Percentiles rank a stretch among this genome's conserved stretches.
These are phyloP conservation scores for Vigna unguiculata DNA, from an alignment of 306 rosid genomes.

Conservation along the genomic window DNA sequence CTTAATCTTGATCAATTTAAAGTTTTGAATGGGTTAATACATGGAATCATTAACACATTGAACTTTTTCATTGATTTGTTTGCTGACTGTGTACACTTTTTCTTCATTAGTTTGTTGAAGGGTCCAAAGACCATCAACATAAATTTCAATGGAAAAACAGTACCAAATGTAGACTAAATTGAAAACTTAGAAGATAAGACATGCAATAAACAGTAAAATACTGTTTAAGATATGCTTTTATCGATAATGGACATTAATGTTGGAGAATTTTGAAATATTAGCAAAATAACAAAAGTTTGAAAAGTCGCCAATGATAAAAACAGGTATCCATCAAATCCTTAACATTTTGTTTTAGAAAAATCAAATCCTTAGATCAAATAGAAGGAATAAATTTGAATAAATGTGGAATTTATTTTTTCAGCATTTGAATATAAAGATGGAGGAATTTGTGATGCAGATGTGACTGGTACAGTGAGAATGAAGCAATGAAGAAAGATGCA, in stretches of 20 bases:
- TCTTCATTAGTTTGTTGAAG: not conserved
- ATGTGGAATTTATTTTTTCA: not conserved
- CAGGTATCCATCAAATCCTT: not conserved
- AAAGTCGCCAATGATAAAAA: not conserved
- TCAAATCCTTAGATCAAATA: not conserved
- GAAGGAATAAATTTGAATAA: not conserved
- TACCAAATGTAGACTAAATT: not conserved
- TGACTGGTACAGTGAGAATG: not conserved
- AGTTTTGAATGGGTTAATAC: not conserved
- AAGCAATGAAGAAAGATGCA: not conserved
- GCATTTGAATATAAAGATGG: not conserved
- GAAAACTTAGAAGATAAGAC: conserved; percentile 20
- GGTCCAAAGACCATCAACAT: conserved; percentile 29
- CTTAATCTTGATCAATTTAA: not conserved
- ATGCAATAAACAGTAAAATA: conserved; percentile 3
- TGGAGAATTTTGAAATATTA: conserved; percentile 4
- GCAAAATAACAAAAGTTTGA: not conserved
- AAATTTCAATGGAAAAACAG: conserved; percentile 39
- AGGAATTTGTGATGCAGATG: conserved; percentile 42
- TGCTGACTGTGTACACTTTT: not conserved
- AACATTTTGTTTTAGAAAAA: too few relatives aligned
- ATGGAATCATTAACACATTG: not conserved
- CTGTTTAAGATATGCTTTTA: conserved; percentile 12
- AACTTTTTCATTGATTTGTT: conserved; percentile 29
- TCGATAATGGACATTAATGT: not conserved